Evolutionary conservation across 2,329 filamentous ascomycete species (phyloP), one percentile per base, ranked within the genome.

Genomic region (Monilinia vaccinii-corymbosi): DNA sequence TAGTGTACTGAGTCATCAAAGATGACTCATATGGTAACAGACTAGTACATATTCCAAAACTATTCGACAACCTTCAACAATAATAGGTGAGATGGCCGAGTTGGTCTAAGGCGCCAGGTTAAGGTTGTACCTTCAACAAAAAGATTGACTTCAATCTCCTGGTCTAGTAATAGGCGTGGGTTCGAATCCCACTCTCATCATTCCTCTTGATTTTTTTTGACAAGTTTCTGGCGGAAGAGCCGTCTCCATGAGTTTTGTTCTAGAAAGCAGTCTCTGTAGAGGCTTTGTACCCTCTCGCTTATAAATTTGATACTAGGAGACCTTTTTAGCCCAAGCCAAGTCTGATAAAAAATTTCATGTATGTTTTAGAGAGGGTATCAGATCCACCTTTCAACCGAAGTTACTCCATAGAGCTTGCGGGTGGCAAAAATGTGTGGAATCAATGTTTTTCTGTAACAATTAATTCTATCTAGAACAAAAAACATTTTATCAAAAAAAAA

Each of bases 51-150:
- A 44, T 44, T 11, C 3, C 4, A 7, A 23, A 32, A 6, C 4
- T 21, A 13, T 1, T 1, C 1, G 0, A 0, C 0, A 1, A 1
- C 0, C 0, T 3, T 0, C n/a, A 44, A 13, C 28, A 8, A 55
- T 4, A 36, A 11, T 7, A 13, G 51, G 51, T 55, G 38, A 55
- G 51, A 55, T 55, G 51, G 50, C 38, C 51, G 38, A 55, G 51
- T 55, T 44, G 51, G 51, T 55, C 51, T 44, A 55, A 55, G 51
- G 51, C 51, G 51, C 51, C 51, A 55, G 51, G 51, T 55, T 55
- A 55, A 55, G 51, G 51, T 55, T n/a, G n/a, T n/a, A n/a, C n/a
- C n/a, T n/a, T n/a, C n/a, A n/a, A 10, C 4, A 18, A 1, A 34
- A 44, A 7, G 50, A 8, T 55, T 44, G 40, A 21, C 32, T 34